A percentile compares a stretch with the other conserved stretches of the same genome.
Conservation (phyloP, 768 basidiomycete species). For the Mycena albidolilacea region DNA sequence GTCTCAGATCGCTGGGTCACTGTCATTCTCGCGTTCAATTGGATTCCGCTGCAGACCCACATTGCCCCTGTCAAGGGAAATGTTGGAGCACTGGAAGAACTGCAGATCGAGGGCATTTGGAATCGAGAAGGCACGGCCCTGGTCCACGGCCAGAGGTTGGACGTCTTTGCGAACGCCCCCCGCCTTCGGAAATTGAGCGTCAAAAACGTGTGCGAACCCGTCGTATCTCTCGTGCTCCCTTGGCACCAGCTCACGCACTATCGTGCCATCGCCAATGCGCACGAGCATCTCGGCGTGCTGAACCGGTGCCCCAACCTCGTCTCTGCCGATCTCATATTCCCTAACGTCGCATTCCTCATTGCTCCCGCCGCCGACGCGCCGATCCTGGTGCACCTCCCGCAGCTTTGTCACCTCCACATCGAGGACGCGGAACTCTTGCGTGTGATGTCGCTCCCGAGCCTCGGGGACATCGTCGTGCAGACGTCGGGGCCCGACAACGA, state of each 20-base stretch:
- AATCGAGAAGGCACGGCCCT: not conserved
- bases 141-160: not conserved
- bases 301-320: slow-evolving; percentile 12
- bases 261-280: slow-evolving; percentile 1
- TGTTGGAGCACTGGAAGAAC: slow-evolving; percentile 12
- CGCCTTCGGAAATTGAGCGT: slow-evolving; percentile 4
- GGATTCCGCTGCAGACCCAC: not conserved
- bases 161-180: not conserved
- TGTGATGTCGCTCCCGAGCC: slow-evolving; percentile 7
- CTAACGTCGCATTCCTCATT: not conserved
- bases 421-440: slow-evolving; percentile 11
- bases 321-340: not conserved
- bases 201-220: slow-evolving; percentile 18
- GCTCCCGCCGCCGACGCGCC: not conserved
- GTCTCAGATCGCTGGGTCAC: slow-evolving; percentile 9
- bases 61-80: not conserved
- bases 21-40: not conserved
- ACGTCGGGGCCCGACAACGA: not conserved
- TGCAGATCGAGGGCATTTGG: slow-evolving; percentile 16
- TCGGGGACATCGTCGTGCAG: slow-evolving; percentile 4
- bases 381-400: not conserved
- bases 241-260: slow-evolving; percentile 26
- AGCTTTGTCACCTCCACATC: not conserved
- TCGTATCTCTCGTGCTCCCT: slow-evolving; percentile 10
- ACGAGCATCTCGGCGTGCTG: slow-evolving; percentile 21